These are phyloP conservation scores for Vaccinium corymbosum DNA, from an alignment of 148 eudicot species.

Conservation along the genomic window DNA sequence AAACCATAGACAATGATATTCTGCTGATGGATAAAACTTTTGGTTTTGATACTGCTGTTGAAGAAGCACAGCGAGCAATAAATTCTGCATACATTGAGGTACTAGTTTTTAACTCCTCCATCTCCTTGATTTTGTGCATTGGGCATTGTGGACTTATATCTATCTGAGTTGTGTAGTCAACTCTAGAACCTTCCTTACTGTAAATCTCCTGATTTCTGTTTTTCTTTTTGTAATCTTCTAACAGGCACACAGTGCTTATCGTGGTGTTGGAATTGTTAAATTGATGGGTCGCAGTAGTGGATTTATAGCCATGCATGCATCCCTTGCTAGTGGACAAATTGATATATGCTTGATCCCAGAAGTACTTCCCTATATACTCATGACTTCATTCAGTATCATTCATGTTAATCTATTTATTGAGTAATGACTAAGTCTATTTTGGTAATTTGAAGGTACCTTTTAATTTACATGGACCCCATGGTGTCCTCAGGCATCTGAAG, in stretches of 20 bases:
- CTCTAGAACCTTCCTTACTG: not conserved
- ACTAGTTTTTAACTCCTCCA: not conserved
- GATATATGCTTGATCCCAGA: constrained; percentile 97
- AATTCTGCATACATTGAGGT: constrained; percentile 99
- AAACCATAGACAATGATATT: constrained; percentile 97
- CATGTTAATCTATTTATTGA: not conserved
- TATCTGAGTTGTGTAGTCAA: not conserved
- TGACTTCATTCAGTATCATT: constrained; percentile 1
- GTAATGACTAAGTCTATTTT: constrained; percentile 10
- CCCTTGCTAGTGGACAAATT: constrained; percentile 98
- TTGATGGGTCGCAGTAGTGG: constrained; percentile 99
- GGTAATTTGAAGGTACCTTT: constrained; percentile 61
- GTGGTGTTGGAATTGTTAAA: constrained; percentile 90
- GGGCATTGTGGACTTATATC: not conserved
- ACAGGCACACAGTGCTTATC: constrained; percentile 99
- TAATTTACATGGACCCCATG: constrained; percentile 86
- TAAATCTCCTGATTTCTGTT: not conserved
- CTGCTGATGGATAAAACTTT: constrained; percentile 96
- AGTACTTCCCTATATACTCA: constrained; percentile 37
- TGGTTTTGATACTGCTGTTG: constrained; percentile 99
- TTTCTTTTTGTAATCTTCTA: not conserved
- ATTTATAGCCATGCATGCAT: constrained; percentile 97
- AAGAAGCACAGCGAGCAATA: constrained; percentile 97
- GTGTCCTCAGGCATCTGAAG: constrained; percentile 78
- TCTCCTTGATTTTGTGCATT: not conserved